Percentiles rank a stretch among this genome's conserved stretches.
Conservation (phyloP, 2,329 filamentous ascomycete genomes). For the Nectriaceae sp. region DNA sequence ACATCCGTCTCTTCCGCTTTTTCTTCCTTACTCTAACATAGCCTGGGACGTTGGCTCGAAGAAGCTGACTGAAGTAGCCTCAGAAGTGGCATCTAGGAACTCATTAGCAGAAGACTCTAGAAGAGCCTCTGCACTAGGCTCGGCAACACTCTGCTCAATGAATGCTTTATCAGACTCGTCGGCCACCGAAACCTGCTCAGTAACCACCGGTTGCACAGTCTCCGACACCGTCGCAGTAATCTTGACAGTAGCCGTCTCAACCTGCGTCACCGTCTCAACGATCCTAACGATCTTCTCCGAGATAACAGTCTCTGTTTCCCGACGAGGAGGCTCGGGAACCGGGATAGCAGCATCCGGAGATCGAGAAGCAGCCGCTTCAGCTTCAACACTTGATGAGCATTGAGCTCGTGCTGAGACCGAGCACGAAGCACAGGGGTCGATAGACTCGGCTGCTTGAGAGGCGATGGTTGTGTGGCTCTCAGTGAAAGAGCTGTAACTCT, state of each 20-base stretch:
- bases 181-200: conserved; percentile 9
- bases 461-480: background rate
- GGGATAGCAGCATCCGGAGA: conserved; percentile 4
- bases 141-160: conserved; percentile 3
- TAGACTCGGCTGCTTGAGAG: conserved; percentile 3
- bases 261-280: conserved; percentile 38
- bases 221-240: conserved; percentile 34
- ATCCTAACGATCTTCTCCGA: conserved; percentile 32
- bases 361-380: conserved; percentile 2
- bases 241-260: conserved; percentile 33
- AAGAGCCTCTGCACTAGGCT: conserved; percentile 1
- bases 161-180: conserved; percentile 9
- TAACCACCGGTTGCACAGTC: conserved; percentile 15
- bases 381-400: background rate
- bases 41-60: background rate
- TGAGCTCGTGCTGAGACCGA: conserved; percentile 12
- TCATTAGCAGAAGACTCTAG: background rate
- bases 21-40: background rate
- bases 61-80: background rate
- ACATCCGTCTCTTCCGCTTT: conserved; percentile 8
- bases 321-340: conserved; percentile 8
- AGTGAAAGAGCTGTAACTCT: background rate
- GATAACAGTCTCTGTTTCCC: conserved; percentile 25
- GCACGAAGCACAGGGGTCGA: conserved; percentile 26
- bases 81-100: background rate